phyloP scores from a whole-genome alignment of 805 yeast genomes.

The Candida khao-thaluensis region DNA sequence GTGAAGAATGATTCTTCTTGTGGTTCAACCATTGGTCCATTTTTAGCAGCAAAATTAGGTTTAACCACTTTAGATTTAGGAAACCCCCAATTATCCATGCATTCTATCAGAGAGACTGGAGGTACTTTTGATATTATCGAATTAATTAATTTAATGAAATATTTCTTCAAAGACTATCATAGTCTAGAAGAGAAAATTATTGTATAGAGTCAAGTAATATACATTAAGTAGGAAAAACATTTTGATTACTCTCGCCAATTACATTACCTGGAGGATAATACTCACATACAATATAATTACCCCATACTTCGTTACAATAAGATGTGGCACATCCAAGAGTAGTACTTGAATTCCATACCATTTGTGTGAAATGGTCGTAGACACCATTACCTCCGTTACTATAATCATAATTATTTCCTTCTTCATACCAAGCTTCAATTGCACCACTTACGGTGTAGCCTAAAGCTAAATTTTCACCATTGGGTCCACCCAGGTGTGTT shows the following conservation, averaged over 20 bases:
- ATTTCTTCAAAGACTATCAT: constrained; percentile 49
- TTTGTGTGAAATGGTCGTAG: constrained; percentile 40
- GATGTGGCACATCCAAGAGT: constrained; percentile 36
- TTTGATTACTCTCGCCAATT: constrained; percentile 21
- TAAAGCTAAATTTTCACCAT: constrained; percentile 41
- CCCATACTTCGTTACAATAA: constrained; percentile 32
- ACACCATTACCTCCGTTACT: constrained; percentile 7
- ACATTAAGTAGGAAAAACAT: constrained; percentile 22
- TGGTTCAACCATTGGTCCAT: constrained; percentile 96
- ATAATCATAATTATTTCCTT: constrained; percentile 31
- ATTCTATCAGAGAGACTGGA: constrained; percentile 88
- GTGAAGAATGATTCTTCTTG: constrained; percentile 91
- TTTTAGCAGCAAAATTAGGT: constrained; percentile 83
- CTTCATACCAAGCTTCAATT: constrained; percentile 41
- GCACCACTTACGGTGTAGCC: constrained; percentile 37
- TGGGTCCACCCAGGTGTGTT: constrained; percentile 34
- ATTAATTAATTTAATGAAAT: constrained; percentile 59
- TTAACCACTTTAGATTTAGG: constrained; percentile 87
- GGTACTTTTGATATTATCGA: constrained; percentile 71
- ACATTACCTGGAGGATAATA: constrained; percentile 35
- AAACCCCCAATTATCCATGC: constrained; percentile 91
- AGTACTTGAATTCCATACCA: constrained; percentile 36
- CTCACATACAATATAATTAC: constrained; percentile 38
- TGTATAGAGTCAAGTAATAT: constrained; percentile 14
- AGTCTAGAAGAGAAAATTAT: constrained; percentile 29